Evolutionary conservation across 805 yeast species (phyloP).

Genomic region (Candida sphagnicola): DNA sequence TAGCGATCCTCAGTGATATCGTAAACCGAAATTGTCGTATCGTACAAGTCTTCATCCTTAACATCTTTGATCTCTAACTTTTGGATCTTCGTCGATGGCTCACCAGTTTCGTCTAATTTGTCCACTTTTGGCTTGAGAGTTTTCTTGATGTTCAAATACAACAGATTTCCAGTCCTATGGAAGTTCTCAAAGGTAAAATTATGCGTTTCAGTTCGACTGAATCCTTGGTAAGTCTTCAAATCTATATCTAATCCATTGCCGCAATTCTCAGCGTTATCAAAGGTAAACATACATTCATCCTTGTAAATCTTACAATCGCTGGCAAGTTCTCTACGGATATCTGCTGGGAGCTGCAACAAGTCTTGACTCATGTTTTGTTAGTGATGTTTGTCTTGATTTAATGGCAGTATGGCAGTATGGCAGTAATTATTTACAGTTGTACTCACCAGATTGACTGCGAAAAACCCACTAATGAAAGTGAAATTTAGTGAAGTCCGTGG

Average conservation of each 20-base stretch:
- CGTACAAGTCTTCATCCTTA: constrained; percentile 59
- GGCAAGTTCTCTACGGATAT: constrained; percentile 17
- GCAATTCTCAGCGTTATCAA: constrained; percentile 57
- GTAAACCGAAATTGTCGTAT: constrained; percentile 40
- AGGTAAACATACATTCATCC: constrained; percentile 89
- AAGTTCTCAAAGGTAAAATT: constrained; percentile 60
- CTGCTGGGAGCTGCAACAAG: constrained; percentile 9
- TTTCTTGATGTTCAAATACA: constrained; percentile 59
- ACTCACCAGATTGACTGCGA: not conserved
- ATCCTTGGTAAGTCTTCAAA: constrained; percentile 67
- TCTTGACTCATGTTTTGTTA: not conserved
- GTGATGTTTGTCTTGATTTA: no score
- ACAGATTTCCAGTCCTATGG: constrained; percentile 46
- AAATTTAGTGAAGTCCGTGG: not conserved
- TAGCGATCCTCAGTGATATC: constrained; percentile 27
- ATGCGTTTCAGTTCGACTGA: constrained; percentile 39
- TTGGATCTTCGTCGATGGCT: constrained; percentile 42
- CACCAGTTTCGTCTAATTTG: constrained; percentile 20
- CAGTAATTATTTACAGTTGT: no score
- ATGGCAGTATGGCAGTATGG: no score
- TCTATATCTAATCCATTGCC: constrained; percentile 69
- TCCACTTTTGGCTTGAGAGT: constrained; percentile 39
- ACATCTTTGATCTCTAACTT: constrained; percentile 67
- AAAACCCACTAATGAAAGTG: not conserved
- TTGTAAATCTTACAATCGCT: constrained; percentile 50